phyloP scores from a whole-genome alignment of 129 eudicot genomes.

The carrot (Daucus carota) region DNA sequence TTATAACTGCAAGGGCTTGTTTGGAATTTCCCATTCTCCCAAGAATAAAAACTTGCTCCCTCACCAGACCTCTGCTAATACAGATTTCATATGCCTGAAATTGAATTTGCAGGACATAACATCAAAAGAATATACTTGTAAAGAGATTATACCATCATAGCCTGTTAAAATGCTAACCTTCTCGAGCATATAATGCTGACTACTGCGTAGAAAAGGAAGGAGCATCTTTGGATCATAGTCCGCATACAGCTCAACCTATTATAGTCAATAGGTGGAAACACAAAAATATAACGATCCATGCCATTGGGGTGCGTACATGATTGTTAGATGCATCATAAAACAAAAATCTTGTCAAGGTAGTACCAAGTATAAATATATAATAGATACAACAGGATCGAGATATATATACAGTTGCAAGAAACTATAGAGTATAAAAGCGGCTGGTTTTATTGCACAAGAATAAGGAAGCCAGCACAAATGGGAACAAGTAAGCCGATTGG shows the following conservation, averaged over 20 bases:
- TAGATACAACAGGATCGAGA: not conserved
- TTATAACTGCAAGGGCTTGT: constrained; percentile 86
- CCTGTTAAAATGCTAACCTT: constrained; percentile 47
- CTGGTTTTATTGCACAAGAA: not conserved
- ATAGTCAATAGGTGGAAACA: not conserved
- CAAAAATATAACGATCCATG: not conserved
- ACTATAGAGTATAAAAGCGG: not conserved
- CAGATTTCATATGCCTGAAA: constrained; percentile 92
- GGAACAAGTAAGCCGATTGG: not conserved
- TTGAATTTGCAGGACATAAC: constrained; percentile 9
- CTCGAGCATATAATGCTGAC: constrained; percentile 94
- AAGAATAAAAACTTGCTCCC: constrained; percentile 88
- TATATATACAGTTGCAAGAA: not conserved
- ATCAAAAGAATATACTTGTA: constrained; percentile 11
- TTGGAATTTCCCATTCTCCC: constrained; percentile 95
- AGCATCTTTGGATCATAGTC: constrained; percentile 79
- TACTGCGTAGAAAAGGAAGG: constrained; percentile 92
- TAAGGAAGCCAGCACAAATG: not conserved
- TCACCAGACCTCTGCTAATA: constrained; percentile 57
- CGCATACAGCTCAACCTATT: constrained; percentile 93
- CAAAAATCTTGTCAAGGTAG: not conserved
- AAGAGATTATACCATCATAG: not conserved
- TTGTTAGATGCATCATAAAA: not conserved
- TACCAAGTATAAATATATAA: not conserved
- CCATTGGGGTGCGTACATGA: not conserved